Percentiles rank a stretch among this genome's conserved stretches.
These are phyloP conservation scores for Fagopyrum tataricum DNA, from an alignment of 148 eudicot species.

Conservation along the genomic window DNA sequence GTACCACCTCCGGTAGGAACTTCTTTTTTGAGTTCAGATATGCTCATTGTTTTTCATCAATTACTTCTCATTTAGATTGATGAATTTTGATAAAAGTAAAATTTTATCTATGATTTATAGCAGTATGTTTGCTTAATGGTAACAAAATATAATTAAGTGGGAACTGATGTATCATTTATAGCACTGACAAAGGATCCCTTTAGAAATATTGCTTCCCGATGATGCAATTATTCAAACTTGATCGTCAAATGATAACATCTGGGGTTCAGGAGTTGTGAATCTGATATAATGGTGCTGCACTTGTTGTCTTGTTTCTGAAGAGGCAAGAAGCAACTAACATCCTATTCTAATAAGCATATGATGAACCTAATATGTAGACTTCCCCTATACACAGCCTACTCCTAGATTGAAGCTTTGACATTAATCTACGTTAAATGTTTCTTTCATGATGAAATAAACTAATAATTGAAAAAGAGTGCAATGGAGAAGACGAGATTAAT, in stretches of 20 bases:
- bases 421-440: background rate
- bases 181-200: background rate
- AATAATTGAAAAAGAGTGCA: background rate
- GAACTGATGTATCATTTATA: background rate
- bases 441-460: constrained; percentile 4
- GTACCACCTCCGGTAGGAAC: constrained; percentile 82
- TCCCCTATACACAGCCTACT: background rate
- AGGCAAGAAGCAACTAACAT: background rate
- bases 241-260: background rate
- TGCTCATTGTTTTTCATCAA: constrained; percentile 6
- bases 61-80: background rate
- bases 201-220: background rate
- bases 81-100: background rate
- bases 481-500: background rate
- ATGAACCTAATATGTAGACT: background rate
- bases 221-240: background rate
- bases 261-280: constrained; percentile 3
- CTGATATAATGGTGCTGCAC: background rate
- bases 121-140: background rate
- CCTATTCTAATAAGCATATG: background rate
- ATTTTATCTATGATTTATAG: background rate
- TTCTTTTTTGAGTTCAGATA: constrained; percentile 4
- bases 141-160: background rate
- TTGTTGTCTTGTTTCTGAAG: constrained; percentile 4
- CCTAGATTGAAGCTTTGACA: background rate